These are phyloP conservation scores for Volutella citrinella DNA, from an alignment of 2,329 filamentous ascomycete species.

Conservation along the genomic window DNA sequence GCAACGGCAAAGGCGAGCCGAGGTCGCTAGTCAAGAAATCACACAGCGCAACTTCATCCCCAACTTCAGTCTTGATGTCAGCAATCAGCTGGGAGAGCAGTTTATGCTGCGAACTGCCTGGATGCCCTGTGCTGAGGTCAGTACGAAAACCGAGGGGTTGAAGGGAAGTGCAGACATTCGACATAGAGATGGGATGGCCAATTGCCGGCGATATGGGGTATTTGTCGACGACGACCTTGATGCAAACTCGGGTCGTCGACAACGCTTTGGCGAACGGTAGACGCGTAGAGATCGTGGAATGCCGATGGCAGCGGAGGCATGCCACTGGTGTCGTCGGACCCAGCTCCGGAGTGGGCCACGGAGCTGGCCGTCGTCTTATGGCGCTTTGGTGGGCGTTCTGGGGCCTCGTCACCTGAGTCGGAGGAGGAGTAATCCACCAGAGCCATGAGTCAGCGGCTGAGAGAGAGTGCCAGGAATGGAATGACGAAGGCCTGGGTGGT, in stretches of 20 bases:
- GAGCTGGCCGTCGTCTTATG: constrained; percentile 29
- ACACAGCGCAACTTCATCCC: constrained; percentile 46
- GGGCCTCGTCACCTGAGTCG: constrained; percentile 16
- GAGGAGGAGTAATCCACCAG: constrained; percentile 59
- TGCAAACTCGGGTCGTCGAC: constrained; percentile 82
- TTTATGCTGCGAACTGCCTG: constrained; percentile 44
- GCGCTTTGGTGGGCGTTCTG: constrained; percentile 33
- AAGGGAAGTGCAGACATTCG: too few relatives aligned
- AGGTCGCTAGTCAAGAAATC: constrained; percentile 76
- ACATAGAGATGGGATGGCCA: constrained; percentile 94
- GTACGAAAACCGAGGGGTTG: too few relatives aligned
- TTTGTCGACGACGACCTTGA: constrained; percentile 76
- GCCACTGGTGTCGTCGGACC: constrained; percentile 14
- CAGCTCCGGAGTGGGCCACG: constrained; percentile 15
- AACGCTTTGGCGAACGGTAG: constrained; percentile 72
- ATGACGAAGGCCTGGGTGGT: too few relatives aligned
- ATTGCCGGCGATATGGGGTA: constrained; percentile 81
- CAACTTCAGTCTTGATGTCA: constrained; percentile 32
- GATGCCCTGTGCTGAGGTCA: too few relatives aligned
- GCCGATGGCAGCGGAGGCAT: constrained; percentile 73
- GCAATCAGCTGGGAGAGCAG: constrained; percentile 43
- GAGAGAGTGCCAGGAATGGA: too few relatives aligned
- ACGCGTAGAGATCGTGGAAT: constrained; percentile 89
- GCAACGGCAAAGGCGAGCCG: constrained; percentile 73
- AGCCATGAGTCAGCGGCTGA: constrained; percentile 42